Percentiles rank a stretch among this genome's conserved stretches.
Evolutionary conservation across 139 green algal species (phyloP).

Genomic region (Coccomyxa sp.): DNA sequence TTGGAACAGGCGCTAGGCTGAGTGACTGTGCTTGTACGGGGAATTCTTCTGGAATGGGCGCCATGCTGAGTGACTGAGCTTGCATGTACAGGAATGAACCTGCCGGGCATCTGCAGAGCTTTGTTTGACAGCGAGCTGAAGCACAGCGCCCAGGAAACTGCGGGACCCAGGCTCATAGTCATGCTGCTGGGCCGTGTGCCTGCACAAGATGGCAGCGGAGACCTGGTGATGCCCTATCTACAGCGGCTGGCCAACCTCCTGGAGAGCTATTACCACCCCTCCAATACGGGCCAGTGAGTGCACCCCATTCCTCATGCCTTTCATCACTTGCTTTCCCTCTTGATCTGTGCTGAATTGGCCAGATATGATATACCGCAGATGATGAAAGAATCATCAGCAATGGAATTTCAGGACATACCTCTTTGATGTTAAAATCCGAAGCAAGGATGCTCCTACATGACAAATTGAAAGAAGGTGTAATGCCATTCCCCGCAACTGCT

Average conservation of each 20-base stretch:
- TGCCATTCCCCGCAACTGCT: neutral
- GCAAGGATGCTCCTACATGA: neutral
- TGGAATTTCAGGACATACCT: neutral
- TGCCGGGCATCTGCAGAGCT: neutral
- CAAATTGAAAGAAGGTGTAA: neutral
- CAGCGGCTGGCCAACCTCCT: conserved; percentile 50
- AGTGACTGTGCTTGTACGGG: neutral
- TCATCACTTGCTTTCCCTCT: neutral
- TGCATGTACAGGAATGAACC: too few relatives aligned
- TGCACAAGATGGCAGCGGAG: neutral
- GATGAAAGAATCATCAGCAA: too few relatives aligned
- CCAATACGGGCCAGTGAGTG: conserved; percentile 61
- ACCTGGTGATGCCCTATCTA: conserved; percentile 29
- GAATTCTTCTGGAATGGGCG: too few relatives aligned
- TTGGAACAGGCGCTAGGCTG: too few relatives aligned
- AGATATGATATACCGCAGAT: neutral
- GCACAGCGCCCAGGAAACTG: neutral
- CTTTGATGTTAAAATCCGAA: neutral
- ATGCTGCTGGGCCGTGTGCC: conserved; percentile 29
- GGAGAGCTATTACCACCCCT: conserved; percentile 87
- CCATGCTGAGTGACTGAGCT: too few relatives aligned
- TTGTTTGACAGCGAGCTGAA: conserved; percentile 13
- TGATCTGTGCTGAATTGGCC: neutral
- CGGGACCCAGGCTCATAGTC: conserved; percentile 8
- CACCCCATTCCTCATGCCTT: neutral